These are phyloP conservation scores for Hyphodiscus sp. DNA, from an alignment of 2,329 filamentous ascomycete genomes.

Conservation along the genomic window DNA sequence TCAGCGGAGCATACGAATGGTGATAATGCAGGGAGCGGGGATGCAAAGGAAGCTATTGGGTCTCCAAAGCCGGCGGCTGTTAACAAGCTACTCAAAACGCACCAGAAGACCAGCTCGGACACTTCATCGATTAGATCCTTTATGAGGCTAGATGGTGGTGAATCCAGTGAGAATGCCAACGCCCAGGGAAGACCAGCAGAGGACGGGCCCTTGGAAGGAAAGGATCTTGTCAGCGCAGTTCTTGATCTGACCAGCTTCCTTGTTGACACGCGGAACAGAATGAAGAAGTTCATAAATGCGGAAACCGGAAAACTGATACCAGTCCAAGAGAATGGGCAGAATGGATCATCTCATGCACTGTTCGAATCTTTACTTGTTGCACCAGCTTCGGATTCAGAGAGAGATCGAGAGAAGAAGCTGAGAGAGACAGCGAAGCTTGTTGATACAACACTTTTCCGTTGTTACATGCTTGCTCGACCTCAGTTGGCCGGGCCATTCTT, in stretches of 20 bases:
- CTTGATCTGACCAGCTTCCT: slow-evolving; percentile 81
- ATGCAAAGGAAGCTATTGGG: slow-evolving; percentile 15
- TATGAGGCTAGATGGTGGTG: slow-evolving; percentile 40
- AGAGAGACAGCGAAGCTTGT: slow-evolving; percentile 74
- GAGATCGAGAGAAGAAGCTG: slow-evolving; percentile 64
- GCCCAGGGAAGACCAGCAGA: slow-evolving; percentile 40
- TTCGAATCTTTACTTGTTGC: slow-evolving; percentile 51
- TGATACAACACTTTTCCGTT: slow-evolving; percentile 89
- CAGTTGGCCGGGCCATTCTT: slow-evolving; percentile 83
- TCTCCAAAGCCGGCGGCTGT: slow-evolving; percentile 32
- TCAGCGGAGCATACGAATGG: slow-evolving; percentile 36
- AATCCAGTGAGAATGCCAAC: slow-evolving; percentile 50
- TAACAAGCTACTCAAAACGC: slow-evolving; percentile 35
- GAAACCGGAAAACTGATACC: slow-evolving; percentile 56
- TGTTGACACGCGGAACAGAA: slow-evolving; percentile 69
- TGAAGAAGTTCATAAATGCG: slow-evolving; percentile 57
- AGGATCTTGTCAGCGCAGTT: slow-evolving; percentile 76
- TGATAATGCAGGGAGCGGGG: slow-evolving; percentile 27
- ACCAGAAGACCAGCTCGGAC: slow-evolving; percentile 34
- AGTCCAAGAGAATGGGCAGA: slow-evolving; percentile 31
- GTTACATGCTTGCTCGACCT: slow-evolving; percentile 89
- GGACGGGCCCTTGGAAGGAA: slow-evolving; percentile 61
- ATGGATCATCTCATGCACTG: slow-evolving; percentile 41
- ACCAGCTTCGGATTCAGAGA: slow-evolving; percentile 30
- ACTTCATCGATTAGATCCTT: slow-evolving; percentile 53